Percentiles rank a stretch among this genome's conserved stretches.
phyloP scores from a whole-genome alignment of 78 protist genomes.

The Trichosphaerium sp. region DNA sequence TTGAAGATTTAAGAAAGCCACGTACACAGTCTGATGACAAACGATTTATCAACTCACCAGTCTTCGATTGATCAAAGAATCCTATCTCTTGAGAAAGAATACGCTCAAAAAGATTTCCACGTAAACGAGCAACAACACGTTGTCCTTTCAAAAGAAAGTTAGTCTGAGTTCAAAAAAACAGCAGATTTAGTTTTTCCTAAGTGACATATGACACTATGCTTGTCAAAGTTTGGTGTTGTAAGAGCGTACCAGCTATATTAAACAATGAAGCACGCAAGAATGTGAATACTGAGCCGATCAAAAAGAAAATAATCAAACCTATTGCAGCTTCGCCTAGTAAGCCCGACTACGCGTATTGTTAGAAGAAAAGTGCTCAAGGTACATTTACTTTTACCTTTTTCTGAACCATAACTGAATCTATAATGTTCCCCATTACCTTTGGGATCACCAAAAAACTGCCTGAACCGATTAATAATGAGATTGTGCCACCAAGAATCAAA shows the following conservation, averaged over 20 bases:
- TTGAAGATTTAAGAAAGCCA: no score
- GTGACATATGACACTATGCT: neutral
- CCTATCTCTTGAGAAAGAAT: conserved; percentile 43
- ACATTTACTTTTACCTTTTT: neutral
- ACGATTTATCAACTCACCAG: conserved; percentile 80
- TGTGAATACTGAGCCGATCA: conserved; percentile 4
- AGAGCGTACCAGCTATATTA: neutral
- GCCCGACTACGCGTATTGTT: no score
- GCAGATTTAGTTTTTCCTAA: neutral
- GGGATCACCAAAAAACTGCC: conserved; percentile 18
- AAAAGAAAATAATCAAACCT: conserved; percentile 27
- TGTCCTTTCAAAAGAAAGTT: conserved; percentile 13
- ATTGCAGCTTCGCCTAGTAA: no score
- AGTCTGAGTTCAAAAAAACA: neutral
- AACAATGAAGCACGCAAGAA: neutral
- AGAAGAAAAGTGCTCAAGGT: conserved; percentile 15
- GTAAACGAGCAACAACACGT: conserved; percentile 38
- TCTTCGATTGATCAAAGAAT: conserved; percentile 71
- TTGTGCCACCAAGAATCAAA: neutral
- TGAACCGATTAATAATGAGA: conserved; percentile 19
- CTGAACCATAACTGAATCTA: conserved; percentile 4
- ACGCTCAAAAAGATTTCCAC: conserved; percentile 16
- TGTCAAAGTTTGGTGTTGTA: neutral
- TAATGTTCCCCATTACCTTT: conserved; percentile 23
- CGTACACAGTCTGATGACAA: conserved; percentile 52